Base-by-base conservation (phyloP, 1,284 basidiomycete genomes). In the Ganoderma meredithae region DNA sequence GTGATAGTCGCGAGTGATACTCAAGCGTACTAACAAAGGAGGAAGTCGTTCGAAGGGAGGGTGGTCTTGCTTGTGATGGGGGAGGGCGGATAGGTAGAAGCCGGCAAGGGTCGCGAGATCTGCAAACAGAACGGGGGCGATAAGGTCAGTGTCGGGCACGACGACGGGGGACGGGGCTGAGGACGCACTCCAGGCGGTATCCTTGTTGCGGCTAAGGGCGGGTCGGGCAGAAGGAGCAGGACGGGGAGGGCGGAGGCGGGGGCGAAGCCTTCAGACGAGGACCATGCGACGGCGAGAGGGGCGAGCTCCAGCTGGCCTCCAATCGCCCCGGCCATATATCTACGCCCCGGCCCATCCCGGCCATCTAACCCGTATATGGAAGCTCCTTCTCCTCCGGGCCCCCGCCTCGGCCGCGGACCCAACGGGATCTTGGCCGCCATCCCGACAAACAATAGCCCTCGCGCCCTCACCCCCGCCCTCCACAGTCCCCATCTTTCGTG, bases 91-190 rank as follows among this genome's bases (percentile, higher is more conserved):
- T 75, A 76, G 81, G 81, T 80, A 86, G 91, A 87, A 85, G 90
- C 92, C 91, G 92, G 87, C 90, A 92, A 95, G 95, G 94, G 95
- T 95, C 95, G 94, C 94, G 95, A 96, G 93, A 89, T 86, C 92
- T 95, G 80, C 49, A 60, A 59, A 36, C 36, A 6, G 27, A 60
- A 58, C n/a, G 65, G 63, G 31, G 15, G 62, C 60, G 49, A 73
- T 64, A 67, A 44, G 62, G 40, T 58, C 15, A 43, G 65, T 47
- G 55, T 64, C 72, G 73, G 44, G 68, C 58, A 61, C 67, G 49
- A 39, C 65, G 60, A 41, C n/a, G 27, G n/a, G 31, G 36, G 33
- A 36, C 33, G 33, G 33, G 33, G 33, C 4, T 4, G 33, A 36
- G 22, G n/a, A 56, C 85, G 56, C 72, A 91, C 90, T 80, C 87